Evolutionary conservation across 2,329 filamentous ascomycete genomes (phyloP).

Genomic region (Gremmenia infestans): DNA sequence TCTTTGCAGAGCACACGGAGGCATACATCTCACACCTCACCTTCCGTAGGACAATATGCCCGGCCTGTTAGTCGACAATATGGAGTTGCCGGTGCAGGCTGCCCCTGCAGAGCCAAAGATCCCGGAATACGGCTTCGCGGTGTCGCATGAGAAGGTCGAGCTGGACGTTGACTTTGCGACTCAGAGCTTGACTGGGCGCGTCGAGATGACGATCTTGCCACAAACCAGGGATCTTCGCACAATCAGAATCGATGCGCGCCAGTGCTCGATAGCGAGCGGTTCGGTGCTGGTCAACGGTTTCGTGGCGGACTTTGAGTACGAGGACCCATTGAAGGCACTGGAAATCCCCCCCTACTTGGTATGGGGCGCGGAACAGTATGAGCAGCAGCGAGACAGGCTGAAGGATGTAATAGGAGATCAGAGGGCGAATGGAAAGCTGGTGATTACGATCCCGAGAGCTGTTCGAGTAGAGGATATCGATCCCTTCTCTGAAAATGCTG

Average conservation of each 20-base stretch:
- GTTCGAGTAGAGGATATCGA: conserved; percentile 59
- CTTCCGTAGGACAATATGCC: conserved; percentile 17
- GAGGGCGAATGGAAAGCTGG: conserved; percentile 50
- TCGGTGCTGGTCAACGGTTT: conserved; percentile 46
- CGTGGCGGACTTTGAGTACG: conserved; percentile 30
- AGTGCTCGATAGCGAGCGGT: conserved; percentile 52
- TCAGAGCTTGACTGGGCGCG: conserved; percentile 69
- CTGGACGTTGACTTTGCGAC: conserved; percentile 83
- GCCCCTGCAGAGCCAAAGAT: conserved; percentile 11
- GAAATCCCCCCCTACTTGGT: conserved; percentile 56
- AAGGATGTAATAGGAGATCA: conserved; percentile 29
- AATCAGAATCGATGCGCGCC: conserved; percentile 56
- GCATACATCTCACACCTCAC: neutral
- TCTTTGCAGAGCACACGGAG: neutral
- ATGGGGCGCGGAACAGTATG: conserved; percentile 69
- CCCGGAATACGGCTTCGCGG: conserved; percentile 36
- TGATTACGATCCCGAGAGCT: conserved; percentile 53
- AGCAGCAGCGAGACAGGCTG: conserved; percentile 65
- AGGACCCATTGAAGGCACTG: conserved; percentile 64
- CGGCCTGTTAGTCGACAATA: conserved; percentile 20
- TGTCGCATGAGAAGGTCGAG: conserved; percentile 82
- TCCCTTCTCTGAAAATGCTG: conserved; percentile 44
- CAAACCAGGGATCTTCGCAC: conserved; percentile 52
- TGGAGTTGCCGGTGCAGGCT: conserved; percentile 13
- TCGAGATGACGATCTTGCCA: conserved; percentile 68